Evolutionary conservation across 345 rosid species (phyloP), one percentile per base, ranked within the genome.

Genomic region (Gossypium rotundifolium): DNA sequence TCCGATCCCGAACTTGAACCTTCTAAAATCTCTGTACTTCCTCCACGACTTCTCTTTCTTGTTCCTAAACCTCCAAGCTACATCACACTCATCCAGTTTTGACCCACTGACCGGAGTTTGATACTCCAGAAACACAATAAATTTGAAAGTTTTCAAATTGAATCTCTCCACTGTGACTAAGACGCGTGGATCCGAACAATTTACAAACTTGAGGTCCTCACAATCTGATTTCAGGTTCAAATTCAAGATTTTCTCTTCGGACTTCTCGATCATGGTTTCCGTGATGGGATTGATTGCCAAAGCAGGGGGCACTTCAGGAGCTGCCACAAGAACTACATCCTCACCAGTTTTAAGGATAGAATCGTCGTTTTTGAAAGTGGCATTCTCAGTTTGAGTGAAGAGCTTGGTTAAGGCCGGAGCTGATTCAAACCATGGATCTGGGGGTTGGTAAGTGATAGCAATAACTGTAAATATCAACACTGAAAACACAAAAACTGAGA

Each of bases 401-500:
- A 95, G 85, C 67, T 84, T 88, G n/a, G 96, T 87, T 7, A 95
- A 77, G 16, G 93, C 93, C 0, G 97, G 97, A 74, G 99, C 96
- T 4, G 99, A 91, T 72, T 93, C 91, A 42, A 95, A 92, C 97
- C 97, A 93, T 80, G 98, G 98, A 86, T 95, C 98, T 75, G 96
- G 98, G 8, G 99, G 99, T 76, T 93, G 96, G 81, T 93, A 93
- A 22, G 98, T 93, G 81, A 93, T 85, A 68, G 99, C 98, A 73
- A 93, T 85, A 57, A 87, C 97, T 1, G 97, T 91, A 77, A 95
- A 86, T 5, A 90, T 86, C 63, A 95, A 83, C 59, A 95, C 98
- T 7, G 89, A 76, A 88, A 94, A 84, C 17, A 94, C 97, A 66
- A 94, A 94, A 22, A 85, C 89, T 25, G 99, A 93, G 88, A 95